These are phyloP conservation scores for Agarophyton chilense DNA, from an alignment of 23 red algal genomes.

Conservation along the genomic window DNA sequence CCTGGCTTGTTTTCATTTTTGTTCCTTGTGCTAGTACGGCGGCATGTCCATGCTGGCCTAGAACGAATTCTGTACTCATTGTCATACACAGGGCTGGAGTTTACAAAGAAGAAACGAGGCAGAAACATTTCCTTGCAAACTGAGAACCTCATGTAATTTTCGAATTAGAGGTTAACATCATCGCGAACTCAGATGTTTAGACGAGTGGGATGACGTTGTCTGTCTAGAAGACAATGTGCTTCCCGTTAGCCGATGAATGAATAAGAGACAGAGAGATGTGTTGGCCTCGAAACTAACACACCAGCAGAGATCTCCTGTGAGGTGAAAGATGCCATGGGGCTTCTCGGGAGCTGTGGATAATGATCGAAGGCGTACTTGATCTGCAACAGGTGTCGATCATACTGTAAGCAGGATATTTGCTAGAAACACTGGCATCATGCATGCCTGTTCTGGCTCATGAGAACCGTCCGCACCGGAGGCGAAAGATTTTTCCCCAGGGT, in stretches of 20 bases:
- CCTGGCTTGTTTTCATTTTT: background rate
- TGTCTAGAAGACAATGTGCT: no score
- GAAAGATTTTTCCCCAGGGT: background rate
- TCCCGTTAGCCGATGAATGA: no score
- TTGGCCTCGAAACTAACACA: no score
- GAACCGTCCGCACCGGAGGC: no score
- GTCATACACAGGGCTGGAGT: background rate
- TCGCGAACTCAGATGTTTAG: no score
- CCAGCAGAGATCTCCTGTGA: no score
- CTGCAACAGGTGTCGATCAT: background rate
- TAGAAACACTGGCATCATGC: background rate
- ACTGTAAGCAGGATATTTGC: constrained; percentile 3
- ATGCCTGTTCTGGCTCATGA: background rate
- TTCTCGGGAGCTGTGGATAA: no score
- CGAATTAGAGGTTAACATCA: background rate
- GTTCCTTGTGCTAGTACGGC: background rate
- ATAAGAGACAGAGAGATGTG: no score
- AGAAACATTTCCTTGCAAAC: background rate
- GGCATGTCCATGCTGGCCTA: background rate
- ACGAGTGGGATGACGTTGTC: no score
- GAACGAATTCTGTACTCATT: background rate
- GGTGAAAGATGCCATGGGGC: no score
- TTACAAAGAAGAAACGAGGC: background rate
- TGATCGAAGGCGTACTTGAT: no score
- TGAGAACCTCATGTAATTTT: background rate